Evolutionary conservation across 345 rosid species (phyloP), one percentile per base, ranked within the genome.

Genomic region (Chamaenerion angustifolium): DNA sequence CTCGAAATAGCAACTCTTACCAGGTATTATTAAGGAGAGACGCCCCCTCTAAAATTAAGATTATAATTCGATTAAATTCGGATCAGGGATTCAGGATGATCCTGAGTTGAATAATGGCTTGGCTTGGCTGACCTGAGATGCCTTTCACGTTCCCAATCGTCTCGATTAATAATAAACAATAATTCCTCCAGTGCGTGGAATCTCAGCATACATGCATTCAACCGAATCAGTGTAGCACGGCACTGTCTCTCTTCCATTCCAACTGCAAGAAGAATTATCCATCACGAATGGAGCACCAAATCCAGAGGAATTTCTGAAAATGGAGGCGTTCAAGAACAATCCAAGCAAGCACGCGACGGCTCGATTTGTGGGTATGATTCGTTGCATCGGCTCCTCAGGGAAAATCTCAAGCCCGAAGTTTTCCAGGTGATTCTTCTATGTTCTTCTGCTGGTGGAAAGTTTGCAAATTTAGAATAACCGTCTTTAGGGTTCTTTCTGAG

Each of bases 341-440:
- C 56, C 6, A 43, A 59, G 37, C 55, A 46, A 40, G 41, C 37
- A 31, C 8, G 46, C n/a, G 76, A 74, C 19, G 92, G 88, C 57
- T 78, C 96, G 8, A 65, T 81, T 55, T 72, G 85, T 61, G 98
- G 96, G 40, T 78, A 83, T 59, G 86, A 90, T 9, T 86, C 96
- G 3, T 80, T 86, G 42, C 72, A 79, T 45, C 76, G 65, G 42
- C 92, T 90, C 66, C 68, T 90, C 31, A 67, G 79, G 6, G 56
- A 66, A 11, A 86, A 90, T 72, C 98, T 90, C 67, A 59, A 76
- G 48, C 98, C 94, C 50, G 78, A 83, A 51, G 58, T 83, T 56
- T 86, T 64, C 59, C 81, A 76, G 98, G 98, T 79, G 58, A 43
- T 54, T 23, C 37, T 31, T 31, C 0, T 31, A 1, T 31, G 37